A percentile compares a stretch with the other conserved stretches of the same genome.
Conservation (phyloP, 2,329 filamentous ascomycete species). For the Proliferodiscus dingleyae region DNA sequence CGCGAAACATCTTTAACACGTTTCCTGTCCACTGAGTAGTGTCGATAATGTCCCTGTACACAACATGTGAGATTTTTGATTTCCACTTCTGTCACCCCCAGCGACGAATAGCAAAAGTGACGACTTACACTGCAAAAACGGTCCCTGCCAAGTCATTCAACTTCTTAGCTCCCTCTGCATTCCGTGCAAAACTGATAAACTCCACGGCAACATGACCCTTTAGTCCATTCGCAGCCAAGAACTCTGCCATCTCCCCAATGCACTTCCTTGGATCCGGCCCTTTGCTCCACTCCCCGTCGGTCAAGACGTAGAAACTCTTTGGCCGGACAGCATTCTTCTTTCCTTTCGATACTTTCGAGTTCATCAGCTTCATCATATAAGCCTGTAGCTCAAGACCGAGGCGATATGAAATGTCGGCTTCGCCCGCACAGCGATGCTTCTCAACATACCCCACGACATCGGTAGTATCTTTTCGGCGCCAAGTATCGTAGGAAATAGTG, state of each 20-base stretch:
- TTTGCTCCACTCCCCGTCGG: slow-evolving; percentile 19
- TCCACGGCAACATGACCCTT: slow-evolving; percentile 7
- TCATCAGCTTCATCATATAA: slow-evolving; percentile 12
- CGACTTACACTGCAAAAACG: slow-evolving; percentile 16
- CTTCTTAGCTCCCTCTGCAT: slow-evolving; percentile 5
- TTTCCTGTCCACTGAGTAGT: slow-evolving; percentile 18
- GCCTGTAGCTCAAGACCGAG: slow-evolving; percentile 18
- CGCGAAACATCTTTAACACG: slow-evolving; percentile 23
- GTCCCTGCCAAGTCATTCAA: slow-evolving; percentile 7
- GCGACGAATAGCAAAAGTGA: not conserved
- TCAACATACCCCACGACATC: slow-evolving; percentile 17
- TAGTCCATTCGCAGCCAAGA: not conserved
- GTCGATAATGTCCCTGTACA: slow-evolving; percentile 17
- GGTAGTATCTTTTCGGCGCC: slow-evolving; percentile 18
- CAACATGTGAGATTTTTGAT: not conserved
- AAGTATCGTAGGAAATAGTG: slow-evolving; percentile 23
- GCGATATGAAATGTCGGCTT: slow-evolving; percentile 19
- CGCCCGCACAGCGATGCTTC: slow-evolving; percentile 9
- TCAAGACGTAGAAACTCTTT: slow-evolving; percentile 22
- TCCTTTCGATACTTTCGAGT: slow-evolving; percentile 10
- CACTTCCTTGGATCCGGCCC: slow-evolving; percentile 4
- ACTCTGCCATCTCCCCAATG: slow-evolving; percentile 8
- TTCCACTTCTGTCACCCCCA: too few species aligned
- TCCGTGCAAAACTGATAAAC: slow-evolving; percentile 19
- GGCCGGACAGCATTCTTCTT: slow-evolving; percentile 13